Percentiles rank a stretch among this genome's conserved stretches.
Conservation (phyloP, 1,139 yeast species). For the Candida buenavistaensis region DNA sequence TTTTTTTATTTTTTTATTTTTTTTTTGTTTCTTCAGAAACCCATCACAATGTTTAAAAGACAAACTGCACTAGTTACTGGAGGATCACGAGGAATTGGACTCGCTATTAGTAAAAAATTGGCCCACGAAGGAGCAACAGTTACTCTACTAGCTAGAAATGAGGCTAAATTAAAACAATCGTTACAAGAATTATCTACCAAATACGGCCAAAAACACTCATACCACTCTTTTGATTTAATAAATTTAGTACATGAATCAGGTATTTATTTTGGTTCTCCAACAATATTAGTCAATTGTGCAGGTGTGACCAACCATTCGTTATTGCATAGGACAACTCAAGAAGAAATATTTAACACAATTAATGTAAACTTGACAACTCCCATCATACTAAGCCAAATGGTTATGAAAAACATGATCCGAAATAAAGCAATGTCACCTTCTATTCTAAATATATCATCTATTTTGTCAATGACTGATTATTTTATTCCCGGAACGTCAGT, state of each 20-base stretch:
- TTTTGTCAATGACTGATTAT: constrained; percentile 50
- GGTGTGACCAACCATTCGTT: constrained; percentile 71
- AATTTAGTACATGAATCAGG: constrained; percentile 3
- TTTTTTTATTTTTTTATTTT: neutral
- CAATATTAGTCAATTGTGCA: constrained; percentile 74
- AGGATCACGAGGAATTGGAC: constrained; percentile 83
- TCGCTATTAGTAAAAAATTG: constrained; percentile 57
- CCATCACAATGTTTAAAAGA: constrained; percentile 15
- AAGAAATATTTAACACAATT: constrained; percentile 49
- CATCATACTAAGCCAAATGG: constrained; percentile 52
- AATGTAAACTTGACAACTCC: constrained; percentile 67
- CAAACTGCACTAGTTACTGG: constrained; percentile 72
- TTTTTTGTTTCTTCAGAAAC: constrained; percentile 5
- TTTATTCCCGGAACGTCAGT: constrained; percentile 64
- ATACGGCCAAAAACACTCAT: constrained; percentile 46
- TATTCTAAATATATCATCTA: constrained; percentile 70
- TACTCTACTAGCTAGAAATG: constrained; percentile 60
- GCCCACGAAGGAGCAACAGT: constrained; percentile 64
- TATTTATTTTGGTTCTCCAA: constrained; percentile 13
- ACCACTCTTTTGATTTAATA: constrained; percentile 51
- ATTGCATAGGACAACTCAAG: constrained; percentile 43
- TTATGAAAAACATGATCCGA: constrained; percentile 16
- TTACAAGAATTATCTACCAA: constrained; percentile 31
- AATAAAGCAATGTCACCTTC: constrained; percentile 20
- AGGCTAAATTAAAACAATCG: constrained; percentile 33